Evolutionary conservation across 1,284 basidiomycete species (phyloP), one percentile per base, ranked within the genome.

Genomic region (Ganoderma multipileum): DNA sequence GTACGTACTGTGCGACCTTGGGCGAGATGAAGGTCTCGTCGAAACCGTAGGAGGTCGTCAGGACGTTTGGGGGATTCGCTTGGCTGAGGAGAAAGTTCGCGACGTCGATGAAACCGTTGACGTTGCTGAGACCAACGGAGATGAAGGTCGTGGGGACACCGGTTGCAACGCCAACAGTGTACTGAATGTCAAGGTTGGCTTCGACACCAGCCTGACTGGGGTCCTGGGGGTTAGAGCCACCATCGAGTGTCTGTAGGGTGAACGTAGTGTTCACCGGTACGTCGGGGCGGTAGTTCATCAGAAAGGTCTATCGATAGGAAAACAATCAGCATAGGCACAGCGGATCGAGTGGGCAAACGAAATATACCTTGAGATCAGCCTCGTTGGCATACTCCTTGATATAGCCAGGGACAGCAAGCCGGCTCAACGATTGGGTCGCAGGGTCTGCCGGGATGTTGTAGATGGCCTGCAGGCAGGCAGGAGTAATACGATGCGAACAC

Each of bases 111-210:
- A 76, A 75, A 36, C 70, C 72, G 41, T 71, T 68, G 44, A 73
- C 69, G 41, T 76, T 67, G 67, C 65, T 72, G 50, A 5, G 75
- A 81, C 83, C 87, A 83, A 81, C 87, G 87, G 79, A 87, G 68
- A 76, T 70, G 68, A 77, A 91, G 7, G 66, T 59, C 2, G 71
- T 72, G 8, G 74, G 76, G 9, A 77, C 76, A 28, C 68, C 74
- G 2, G 74, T 73, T 14, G 76, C 76, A 20, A 92, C 78, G n/a
- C 86, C 89, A 23, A 84, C 83, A 3, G 88, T 86, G 71, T 90
- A 90, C 79, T 92, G 88, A 44, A 89, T 86, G 72, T 91, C 89
- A 16, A 91, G 80, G 74, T 89, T 88, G 33, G 88, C 89, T 69
- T 89, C 87, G 20, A 79, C 72, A 30, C 81, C 82, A 12, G 81